Base-by-base conservation (phyloP, 148 eudicot species). In the Amaranthus palmeri region DNA sequence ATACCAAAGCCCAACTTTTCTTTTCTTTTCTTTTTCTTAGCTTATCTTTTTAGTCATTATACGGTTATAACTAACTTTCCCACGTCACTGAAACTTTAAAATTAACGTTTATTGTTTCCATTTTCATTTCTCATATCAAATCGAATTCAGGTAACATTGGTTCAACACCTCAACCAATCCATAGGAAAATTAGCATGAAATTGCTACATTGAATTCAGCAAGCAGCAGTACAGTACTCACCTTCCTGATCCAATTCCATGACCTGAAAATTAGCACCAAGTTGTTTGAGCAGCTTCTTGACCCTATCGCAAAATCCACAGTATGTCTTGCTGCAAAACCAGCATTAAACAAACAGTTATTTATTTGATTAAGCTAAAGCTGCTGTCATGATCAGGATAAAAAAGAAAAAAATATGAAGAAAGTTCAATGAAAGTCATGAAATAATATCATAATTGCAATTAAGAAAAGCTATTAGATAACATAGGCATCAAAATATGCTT, bases 201-300 rank as follows among this genome's bases (percentile, higher is more conserved):
- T 25, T 25, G 36, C 36, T 25, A 25, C 36, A 25, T 25, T n/a
- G 40, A 56, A 13, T 4, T 25, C 36, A 25, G 36, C 25, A n/a
- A 17, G 36, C 7, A n/a, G 8, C 18, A 18, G 62, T 54, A 15
- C 47, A 54, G 36, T 12, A 81, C 97, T 84, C 80, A 91, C 92
- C 57, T 82, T 92, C 96, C 74, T 73, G 78, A 68, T 92, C 84
- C 71, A 92, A 75, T 79, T 90, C 97, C 40, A 88, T 50, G 53
- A 78, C 85, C 81, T 88, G 88, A 77, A 79, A 82, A 53, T 80
- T 70, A 14, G 88, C 96, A 53, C 87, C 84, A 0, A 90, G 78
- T 70, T 88, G 81, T 61, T 88, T 80, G 62, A 92, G 76, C 56
- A 92, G 85, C 43, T 88, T 61, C 78, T 86, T 90, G 61, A 86